Conservation (phyloP, 1,139 yeast species). For the Lodderomyces jiufengensis region DNA sequence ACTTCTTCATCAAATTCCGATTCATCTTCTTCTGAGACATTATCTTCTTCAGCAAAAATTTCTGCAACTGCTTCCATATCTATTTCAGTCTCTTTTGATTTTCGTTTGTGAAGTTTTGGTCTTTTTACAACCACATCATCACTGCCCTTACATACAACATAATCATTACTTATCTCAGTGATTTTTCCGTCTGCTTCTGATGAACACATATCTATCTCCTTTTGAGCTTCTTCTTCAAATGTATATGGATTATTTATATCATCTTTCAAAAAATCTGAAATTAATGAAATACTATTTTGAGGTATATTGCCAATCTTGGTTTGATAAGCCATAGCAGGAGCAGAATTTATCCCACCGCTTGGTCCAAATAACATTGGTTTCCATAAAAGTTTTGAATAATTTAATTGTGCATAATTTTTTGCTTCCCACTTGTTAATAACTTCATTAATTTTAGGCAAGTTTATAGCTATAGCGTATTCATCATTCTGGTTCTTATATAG, state of each 20-base stretch:
- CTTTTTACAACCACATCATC: neutral
- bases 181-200: neutral
- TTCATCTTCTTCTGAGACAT: constrained; percentile 11
- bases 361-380: constrained; percentile 82
- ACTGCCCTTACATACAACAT: neutral
- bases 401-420: constrained; percentile 52
- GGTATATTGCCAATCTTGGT: constrained; percentile 12
- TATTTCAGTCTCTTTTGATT: constrained; percentile 1
- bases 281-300: constrained; percentile 51
- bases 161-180: constrained; percentile 6
- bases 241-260: constrained; percentile 60
- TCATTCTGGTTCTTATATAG: constrained; percentile 43
- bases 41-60: constrained; percentile 9
- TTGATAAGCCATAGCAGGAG: constrained; percentile 29
- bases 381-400: constrained; percentile 62
- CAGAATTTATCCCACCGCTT: constrained; percentile 71
- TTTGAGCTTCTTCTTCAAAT: constrained; percentile 49
- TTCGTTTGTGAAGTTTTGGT: neutral
- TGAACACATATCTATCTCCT: constrained; percentile 33
- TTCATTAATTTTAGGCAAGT: constrained; percentile 40
- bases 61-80: constrained; percentile 6
- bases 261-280: constrained; percentile 57
- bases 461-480: constrained; percentile 55
- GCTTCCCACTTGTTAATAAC: constrained; percentile 52
- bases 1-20: constrained; percentile 15